Evolutionary conservation across 805 yeast genomes (phyloP), one percentile per base, ranked within the genome.

Genomic region (Lipomyces chichibuensis): DNA sequence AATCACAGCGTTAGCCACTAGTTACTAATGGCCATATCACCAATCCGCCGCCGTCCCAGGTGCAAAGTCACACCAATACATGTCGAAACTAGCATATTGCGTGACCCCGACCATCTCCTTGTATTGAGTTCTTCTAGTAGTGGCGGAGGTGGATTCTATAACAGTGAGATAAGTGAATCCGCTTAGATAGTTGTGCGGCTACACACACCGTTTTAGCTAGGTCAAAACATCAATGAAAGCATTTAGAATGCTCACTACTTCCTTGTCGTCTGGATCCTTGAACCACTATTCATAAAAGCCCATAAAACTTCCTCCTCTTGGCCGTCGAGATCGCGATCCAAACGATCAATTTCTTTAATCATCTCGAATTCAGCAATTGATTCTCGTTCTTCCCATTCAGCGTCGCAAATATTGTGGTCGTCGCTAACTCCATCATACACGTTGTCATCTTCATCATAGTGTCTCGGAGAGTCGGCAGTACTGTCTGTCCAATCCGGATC

Each of bases 331-430:
- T 6, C 27, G 25, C 52, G 35, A 27, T 63, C 66, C 25, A 32
- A 14, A 5, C 25, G n/a, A 35, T 63, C 63, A 14, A 63, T 13
- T 9, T 53, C 59, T 14, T 32, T 32, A 11, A 63, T 37, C 57
- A 39, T 46, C 14, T 60, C 29, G 11, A 17, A 17, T 25, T 63
- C 66, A 23, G 53, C 56, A 9, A 43, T 46, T 2, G 35, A 14
- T 49, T 54, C 66, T 13, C 58, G 62, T 33, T 29, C 39, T 37
- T 63, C 61, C 65, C 60, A 57, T 37, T 62, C 58, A n/a, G 60
- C 52, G 25, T 62, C 60, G 14, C 59, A 56, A 54, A 56, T 56
- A 35, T 35, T 33, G 3, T 35, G 25, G n/a, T 32, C 61, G 53
- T 49, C 54, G 57, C 27, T 17, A 23, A 14, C 37, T 9, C 7